A percentile compares a stretch with the other conserved stretches of the same genome.
Evolutionary conservation across 2,329 filamentous ascomycete genomes (phyloP).

Genomic region (Didymosphaeria variabile): DNA sequence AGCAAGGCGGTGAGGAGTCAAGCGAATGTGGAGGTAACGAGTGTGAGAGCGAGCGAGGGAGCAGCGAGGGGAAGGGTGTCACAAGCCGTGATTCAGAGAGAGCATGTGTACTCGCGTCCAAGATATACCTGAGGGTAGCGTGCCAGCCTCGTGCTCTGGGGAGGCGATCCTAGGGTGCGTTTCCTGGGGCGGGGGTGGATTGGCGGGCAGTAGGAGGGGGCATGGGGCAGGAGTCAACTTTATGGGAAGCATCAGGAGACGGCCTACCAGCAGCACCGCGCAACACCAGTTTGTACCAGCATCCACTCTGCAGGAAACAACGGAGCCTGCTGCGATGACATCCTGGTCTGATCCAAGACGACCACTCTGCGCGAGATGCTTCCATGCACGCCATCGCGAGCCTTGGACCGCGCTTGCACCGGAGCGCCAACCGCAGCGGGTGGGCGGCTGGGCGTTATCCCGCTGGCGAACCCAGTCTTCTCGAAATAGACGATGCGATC

Average conservation of each 20-base stretch:
- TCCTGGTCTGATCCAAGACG: constrained; percentile 26
- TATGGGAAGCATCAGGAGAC: constrained; percentile 39
- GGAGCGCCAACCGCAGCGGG: constrained; percentile 21
- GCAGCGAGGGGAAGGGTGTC: constrained; percentile 38
- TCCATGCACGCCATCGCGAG: constrained; percentile 31
- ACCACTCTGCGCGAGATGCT: constrained; percentile 20
- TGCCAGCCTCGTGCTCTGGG: constrained; percentile 37
- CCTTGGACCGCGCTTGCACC: constrained; percentile 18
- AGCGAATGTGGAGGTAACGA: constrained; percentile 41
- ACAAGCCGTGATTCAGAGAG: constrained; percentile 38
- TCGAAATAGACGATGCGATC: constrained; percentile 40
- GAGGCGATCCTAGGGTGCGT: constrained; percentile 28
- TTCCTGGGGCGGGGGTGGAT: constrained; percentile 23
- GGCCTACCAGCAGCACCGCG: constrained; percentile 21
- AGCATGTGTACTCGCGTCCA: constrained; percentile 17
- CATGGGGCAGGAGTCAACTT: constrained; percentile 34
- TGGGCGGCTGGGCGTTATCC: constrained; percentile 29
- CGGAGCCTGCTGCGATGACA: constrained; percentile 26
- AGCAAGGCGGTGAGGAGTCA: constrained; percentile 29
- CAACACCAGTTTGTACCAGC: constrained; percentile 11
- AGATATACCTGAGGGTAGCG: constrained; percentile 23
- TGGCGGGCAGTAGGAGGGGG: constrained; percentile 23
- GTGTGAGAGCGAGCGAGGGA: constrained; percentile 37
- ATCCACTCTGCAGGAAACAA: constrained; percentile 37
- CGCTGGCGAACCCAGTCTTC: constrained; percentile 31